phyloP scores from a whole-genome alignment of 139 green algal genomes.

The Micractinium conductrix region DNA sequence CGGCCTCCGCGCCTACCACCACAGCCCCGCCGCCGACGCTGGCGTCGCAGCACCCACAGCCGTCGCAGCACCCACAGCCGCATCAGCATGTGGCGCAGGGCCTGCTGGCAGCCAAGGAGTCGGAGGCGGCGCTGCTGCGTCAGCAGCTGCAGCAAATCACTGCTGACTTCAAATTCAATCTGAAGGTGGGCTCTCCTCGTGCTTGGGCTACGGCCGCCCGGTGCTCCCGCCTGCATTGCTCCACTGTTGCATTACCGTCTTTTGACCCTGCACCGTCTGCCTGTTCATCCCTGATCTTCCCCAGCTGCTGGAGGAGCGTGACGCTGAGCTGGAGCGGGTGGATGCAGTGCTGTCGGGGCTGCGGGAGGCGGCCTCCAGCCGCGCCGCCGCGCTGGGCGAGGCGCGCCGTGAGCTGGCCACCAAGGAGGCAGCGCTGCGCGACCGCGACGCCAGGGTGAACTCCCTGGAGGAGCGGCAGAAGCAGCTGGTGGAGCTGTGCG shows the following conservation, averaged over 20 bases:
- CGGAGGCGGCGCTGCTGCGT: constrained; percentile 42
- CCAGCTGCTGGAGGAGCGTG: constrained; percentile 49
- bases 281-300: no score
- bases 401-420: background rate
- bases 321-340: constrained; percentile 47
- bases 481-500: constrained; percentile 31
- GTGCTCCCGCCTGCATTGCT: no score
- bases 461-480: constrained; percentile 24
- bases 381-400: constrained; percentile 13
- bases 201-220: no score
- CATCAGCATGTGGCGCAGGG: constrained; percentile 5
- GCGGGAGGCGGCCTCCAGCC: constrained; percentile 24
- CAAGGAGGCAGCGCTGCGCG: constrained; percentile 25
- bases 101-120: constrained; percentile 42
- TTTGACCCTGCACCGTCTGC: background rate
- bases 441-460: constrained; percentile 31
- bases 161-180: constrained; percentile 54
- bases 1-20: background rate
- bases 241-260: no score
- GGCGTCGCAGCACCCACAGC: background rate
- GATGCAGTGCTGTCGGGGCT: constrained; percentile 26
- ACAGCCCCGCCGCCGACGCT: background rate
- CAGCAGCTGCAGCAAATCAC: constrained; percentile 61
- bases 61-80: background rate
- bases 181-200: constrained; percentile 41